Conservation (phyloP, 495 filamentous ascomycete genomes). For the Massariosphaeria phaeospora region DNA sequence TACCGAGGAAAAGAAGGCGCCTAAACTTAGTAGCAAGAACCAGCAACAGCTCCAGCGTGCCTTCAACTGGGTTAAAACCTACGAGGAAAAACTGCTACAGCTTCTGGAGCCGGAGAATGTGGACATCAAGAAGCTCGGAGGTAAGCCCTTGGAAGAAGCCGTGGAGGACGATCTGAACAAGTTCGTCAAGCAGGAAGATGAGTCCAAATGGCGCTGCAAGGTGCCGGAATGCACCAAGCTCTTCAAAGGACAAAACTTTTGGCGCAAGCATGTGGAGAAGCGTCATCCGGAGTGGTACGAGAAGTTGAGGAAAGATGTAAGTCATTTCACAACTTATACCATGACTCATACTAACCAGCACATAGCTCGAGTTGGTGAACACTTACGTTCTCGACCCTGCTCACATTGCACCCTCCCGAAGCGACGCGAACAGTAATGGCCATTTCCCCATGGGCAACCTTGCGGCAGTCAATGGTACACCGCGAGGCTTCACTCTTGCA, state of each 20-base stretch:
- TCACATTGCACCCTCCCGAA: conserved; percentile 84
- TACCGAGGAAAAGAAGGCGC: conserved; percentile 54
- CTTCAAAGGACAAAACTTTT: conserved; percentile 95
- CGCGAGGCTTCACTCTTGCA: conserved; percentile 84
- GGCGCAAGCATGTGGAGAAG: conserved; percentile 97
- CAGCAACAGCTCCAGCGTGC: conserved; percentile 90
- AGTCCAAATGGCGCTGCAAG: conserved; percentile 92
- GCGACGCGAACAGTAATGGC: conserved; percentile 95
- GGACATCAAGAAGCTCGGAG: conserved; percentile 82
- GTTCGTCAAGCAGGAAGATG: conserved; percentile 93
- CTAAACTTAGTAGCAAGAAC: conserved; percentile 62
- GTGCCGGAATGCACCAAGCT: conserved; percentile 92
- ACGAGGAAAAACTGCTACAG: conserved; percentile 91
- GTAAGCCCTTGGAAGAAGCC: conserved; percentile 78
- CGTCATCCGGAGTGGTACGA: conserved; percentile 87
- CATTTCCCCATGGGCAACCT: conserved; percentile 82
- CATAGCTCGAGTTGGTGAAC: conserved; percentile 79
- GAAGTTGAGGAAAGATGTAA: conserved; percentile 74
- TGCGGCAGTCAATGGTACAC: conserved; percentile 66
- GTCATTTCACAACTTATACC: no score
- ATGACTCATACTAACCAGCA: conserved; percentile 17
- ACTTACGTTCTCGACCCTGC: conserved; percentile 88
- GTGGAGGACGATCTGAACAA: conserved; percentile 80
- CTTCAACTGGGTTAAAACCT: conserved; percentile 99
- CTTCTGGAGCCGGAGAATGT: conserved; percentile 85